Evolutionary conservation across 805 yeast species (phyloP).

Genomic region (Wickerhamia fluorescens): DNA sequence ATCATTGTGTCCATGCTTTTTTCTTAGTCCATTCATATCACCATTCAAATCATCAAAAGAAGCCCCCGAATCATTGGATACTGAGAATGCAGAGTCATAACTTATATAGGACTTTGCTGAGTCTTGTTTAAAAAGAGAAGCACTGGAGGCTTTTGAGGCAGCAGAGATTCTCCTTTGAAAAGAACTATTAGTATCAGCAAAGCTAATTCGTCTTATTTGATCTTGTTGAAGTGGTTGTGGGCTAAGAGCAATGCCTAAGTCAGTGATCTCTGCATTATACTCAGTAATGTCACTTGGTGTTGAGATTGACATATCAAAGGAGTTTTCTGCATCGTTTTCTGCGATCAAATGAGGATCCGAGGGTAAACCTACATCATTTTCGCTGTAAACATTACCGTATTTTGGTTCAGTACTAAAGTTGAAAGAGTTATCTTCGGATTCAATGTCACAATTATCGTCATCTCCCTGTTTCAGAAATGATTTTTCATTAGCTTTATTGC

Average conservation of each 20-base stretch:
- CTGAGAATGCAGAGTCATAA: slow-evolving; percentile 52
- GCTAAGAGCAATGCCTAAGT: slow-evolving; percentile 36
- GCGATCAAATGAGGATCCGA: slow-evolving; percentile 4
- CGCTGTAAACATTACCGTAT: slow-evolving; percentile 17
- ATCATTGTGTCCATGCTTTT: slow-evolving; percentile 45
- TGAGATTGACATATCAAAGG: slow-evolving; percentile 17
- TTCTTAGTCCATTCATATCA: slow-evolving; percentile 26
- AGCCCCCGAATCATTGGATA: slow-evolving; percentile 13
- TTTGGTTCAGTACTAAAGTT: neutral
- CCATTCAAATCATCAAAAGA: slow-evolving; percentile 8
- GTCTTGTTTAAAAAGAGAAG: slow-evolving; percentile 25
- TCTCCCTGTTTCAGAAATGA: no score
- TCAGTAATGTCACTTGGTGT: slow-evolving; percentile 32
- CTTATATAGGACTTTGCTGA: slow-evolving; percentile 48
- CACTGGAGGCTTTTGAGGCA: slow-evolving; percentile 26
- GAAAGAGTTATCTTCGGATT: neutral
- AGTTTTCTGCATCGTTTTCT: slow-evolving; percentile 5
- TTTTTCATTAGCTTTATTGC: no score
- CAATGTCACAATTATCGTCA: neutral
- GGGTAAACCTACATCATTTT: slow-evolving; percentile 2
- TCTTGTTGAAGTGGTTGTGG: slow-evolving; percentile 16
- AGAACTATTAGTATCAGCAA: slow-evolving; percentile 14
- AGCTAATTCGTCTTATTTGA: slow-evolving; percentile 16
- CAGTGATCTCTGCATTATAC: slow-evolving; percentile 35
- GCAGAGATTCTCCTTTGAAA: slow-evolving; percentile 11